These are phyloP conservation scores for Bassia scoparia DNA, from an alignment of 148 eudicot species.

Conservation along the genomic window DNA sequence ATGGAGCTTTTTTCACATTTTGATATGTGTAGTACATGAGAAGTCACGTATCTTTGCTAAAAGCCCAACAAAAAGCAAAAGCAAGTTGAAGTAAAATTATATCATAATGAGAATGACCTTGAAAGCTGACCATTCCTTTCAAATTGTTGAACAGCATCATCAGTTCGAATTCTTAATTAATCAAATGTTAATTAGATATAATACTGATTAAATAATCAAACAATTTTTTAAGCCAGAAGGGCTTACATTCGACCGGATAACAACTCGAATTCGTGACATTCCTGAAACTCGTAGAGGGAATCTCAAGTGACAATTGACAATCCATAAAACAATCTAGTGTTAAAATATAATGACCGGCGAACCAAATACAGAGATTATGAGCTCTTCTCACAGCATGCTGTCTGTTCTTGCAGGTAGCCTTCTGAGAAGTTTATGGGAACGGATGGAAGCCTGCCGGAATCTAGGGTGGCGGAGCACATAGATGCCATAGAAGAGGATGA, in stretches of 20 bases:
- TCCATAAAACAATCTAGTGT: neutral
- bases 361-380: neutral
- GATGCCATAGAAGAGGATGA: slow-evolving; percentile 38
- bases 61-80: neutral
- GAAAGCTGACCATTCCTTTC: neutral
- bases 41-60: neutral
- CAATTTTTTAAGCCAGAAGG: neutral
- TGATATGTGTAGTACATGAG: slow-evolving; percentile 1
- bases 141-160: neutral
- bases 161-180: neutral
- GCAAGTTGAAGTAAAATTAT: neutral
- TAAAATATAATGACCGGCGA: neutral
- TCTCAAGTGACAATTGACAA: slow-evolving; percentile 1
- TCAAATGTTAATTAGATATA: neutral
- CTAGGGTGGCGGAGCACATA: slow-evolving; percentile 51
- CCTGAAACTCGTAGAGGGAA: neutral
- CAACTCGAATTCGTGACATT: neutral
- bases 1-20: slow-evolving; percentile 12
- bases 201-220: neutral
- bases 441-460: slow-evolving; percentile 45
- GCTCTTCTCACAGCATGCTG: slow-evolving; percentile 36
- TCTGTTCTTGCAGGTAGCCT: slow-evolving; percentile 54
- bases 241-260: neutral
- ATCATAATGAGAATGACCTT: slow-evolving; percentile 10
- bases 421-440: slow-evolving; percentile 50